These are phyloP conservation scores for Meyerozyma guilliermondii DNA, from an alignment of 1,139 yeast genomes.

Conservation along the genomic window DNA sequence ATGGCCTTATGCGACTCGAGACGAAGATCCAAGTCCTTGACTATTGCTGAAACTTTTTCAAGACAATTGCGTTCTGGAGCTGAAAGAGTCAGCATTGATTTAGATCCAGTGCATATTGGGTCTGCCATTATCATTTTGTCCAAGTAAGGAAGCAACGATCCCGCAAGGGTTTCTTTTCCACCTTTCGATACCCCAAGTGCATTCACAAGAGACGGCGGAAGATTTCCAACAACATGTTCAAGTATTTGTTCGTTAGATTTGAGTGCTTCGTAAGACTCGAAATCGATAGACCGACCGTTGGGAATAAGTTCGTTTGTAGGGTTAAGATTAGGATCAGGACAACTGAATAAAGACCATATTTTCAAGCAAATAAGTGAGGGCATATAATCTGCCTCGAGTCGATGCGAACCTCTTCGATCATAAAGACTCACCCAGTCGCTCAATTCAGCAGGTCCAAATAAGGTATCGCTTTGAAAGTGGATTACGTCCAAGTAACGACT, in stretches of 20 bases:
- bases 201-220: slow-evolving; percentile 24
- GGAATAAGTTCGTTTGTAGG: slow-evolving; percentile 25
- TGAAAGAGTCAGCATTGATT: slow-evolving; percentile 16
- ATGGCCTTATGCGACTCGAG: slow-evolving; percentile 32
- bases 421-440: slow-evolving; percentile 78
- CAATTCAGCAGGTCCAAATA: slow-evolving; percentile 55
- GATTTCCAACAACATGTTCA: slow-evolving; percentile 19
- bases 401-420: slow-evolving; percentile 33
- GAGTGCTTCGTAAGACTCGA: slow-evolving; percentile 31
- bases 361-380: slow-evolving; percentile 56
- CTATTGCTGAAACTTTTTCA: slow-evolving; percentile 24
- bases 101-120: slow-evolving; percentile 21
- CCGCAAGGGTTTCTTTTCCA: slow-evolving; percentile 24
- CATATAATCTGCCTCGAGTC: slow-evolving; percentile 47
- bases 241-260: slow-evolving; percentile 25
- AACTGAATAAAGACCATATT: slow-evolving; percentile 63
- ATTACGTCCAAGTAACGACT: slow-evolving; percentile 49
- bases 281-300: slow-evolving; percentile 39
- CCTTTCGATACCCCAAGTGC: slow-evolving; percentile 20
- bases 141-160: slow-evolving; percentile 41
- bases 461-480: slow-evolving; percentile 58
- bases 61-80: slow-evolving; percentile 22
- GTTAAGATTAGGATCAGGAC: slow-evolving; percentile 38
- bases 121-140: slow-evolving; percentile 42
- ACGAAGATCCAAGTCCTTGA: slow-evolving; percentile 22